Evolutionary conservation across 2,329 filamentous ascomycete species (phyloP), one percentile per base, ranked within the genome.

Genomic region (Plenodomus tracheiphilus): DNA sequence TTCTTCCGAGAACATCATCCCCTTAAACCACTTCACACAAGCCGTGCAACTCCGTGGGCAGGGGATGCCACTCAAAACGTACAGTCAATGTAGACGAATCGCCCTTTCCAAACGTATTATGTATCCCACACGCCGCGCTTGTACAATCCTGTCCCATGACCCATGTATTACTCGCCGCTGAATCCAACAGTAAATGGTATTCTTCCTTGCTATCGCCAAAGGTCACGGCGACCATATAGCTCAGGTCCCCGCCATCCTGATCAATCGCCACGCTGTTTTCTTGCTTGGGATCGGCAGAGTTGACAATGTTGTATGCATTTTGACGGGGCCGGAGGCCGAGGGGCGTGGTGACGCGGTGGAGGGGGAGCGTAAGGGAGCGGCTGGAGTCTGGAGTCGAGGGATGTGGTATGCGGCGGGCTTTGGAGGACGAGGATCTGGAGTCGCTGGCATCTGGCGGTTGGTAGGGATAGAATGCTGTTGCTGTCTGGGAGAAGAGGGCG

Each of bases 71-170:
- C n/a, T n/a, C n/a, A 18, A 5, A 21, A 18, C 32, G n/a, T 61
- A 73, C 70, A 56, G 68, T 72, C 41, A 89, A 80, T 2, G 85
- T 85, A 40, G 75, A 80, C 3, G 91, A 96, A 56, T 87, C 81
- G 2, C 75, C 72, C 3, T 79, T 66, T 13, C 87, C 87, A 65
- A 90, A 93, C 0, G 81, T 84, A 62, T 84, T 84, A 69, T 96
- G 91, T 58, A 79, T 76, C 22, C 73, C 68, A 69, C 91, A 96
- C 4, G 89, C 82, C 19, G 78, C 71, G 2, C 83, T 84, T 15
- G 70, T 78, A 75, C 91, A 96, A 46, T 79, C 75, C 15, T 83
- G 77, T 22, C 86, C 83, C 83, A 94, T 94, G 17, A 96, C 83
- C 91, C 91, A 96, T 11, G 86, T 91, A 49, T 89, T 90, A 16